Percentiles rank a stretch among this genome's conserved stretches.
Conservation (phyloP, 129 eudicot genomes). For the Oenanthe sinensis region DNA sequence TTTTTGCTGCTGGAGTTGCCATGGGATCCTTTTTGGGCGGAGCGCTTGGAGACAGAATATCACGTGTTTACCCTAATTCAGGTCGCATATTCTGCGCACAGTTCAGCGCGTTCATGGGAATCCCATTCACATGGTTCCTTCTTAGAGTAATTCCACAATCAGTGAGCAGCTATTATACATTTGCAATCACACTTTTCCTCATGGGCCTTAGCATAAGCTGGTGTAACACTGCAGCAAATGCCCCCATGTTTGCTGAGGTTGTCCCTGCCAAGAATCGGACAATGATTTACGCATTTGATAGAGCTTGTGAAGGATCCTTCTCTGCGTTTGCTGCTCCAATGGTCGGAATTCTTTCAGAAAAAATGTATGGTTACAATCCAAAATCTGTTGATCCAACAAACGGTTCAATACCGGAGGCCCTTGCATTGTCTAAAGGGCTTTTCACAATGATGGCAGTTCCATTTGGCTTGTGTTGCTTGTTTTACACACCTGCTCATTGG, state of each 20-base stretch:
- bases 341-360: constrained; percentile 83
- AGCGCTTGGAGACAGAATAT: constrained; percentile 62
- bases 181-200: constrained; percentile 57
- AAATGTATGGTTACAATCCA: constrained; percentile 73
- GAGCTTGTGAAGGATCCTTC: constrained; percentile 85
- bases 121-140: constrained; percentile 85
- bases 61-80: constrained; percentile 63
- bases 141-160: constrained; percentile 67
- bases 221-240: constrained; percentile 78
- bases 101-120: constrained; percentile 87
- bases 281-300: constrained; percentile 92
- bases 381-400: constrained; percentile 51
- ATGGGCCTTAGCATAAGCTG: constrained; percentile 94
- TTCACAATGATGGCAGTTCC: constrained; percentile 94
- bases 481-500: constrained; percentile 77
- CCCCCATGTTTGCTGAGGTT: constrained; percentile 95
- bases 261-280: constrained; percentile 90
- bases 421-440: constrained; percentile 82
- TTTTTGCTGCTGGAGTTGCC: constrained; percentile 79
- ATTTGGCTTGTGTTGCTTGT: constrained; percentile 78
- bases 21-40: constrained; percentile 80
- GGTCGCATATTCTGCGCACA: constrained; percentile 93
- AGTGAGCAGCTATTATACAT: constrained; percentile 49
- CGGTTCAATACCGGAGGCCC: constrained; percentile 68
- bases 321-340: constrained; percentile 92